Base-by-base conservation (phyloP, 2,329 filamentous ascomycete genomes). In the Neofusicoccum sp. region DNA sequence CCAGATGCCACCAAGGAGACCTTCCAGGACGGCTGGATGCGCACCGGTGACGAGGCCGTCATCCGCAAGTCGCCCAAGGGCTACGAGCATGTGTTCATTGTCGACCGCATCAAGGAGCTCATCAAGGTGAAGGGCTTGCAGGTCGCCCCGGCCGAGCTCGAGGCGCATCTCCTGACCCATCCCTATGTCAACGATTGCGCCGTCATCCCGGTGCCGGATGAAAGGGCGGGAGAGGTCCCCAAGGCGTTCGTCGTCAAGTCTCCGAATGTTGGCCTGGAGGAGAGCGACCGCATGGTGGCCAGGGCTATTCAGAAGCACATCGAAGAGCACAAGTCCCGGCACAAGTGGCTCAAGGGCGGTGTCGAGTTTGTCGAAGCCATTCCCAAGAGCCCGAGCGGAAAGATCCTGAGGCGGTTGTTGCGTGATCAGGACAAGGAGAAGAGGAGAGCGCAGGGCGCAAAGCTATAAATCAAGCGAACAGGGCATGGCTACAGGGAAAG, bases 91-190 rank as follows among this genome's bases (percentile, higher is more conserved):
- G 74, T 97, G 54, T 89, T 92, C 73, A 89, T 97, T 64, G 89
- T 93, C 1, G 93, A 97, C 73, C 87, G 93, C 4, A 89, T 90
- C 70, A 91, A 90, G 78, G 87, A 92, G 71, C 79, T 92, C 58
- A 92, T 92, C 77, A 92, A 92, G 74, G 89, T 91, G 71, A 91
- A 91, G 81, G 92, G 91, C 63, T 81, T 89, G 64, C 91, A 95
- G 86, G 91, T 95, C 28, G 90, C 91, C 0, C 91, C 91, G 0
- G 91, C 91, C 1, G 91, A 95, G 73, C 85, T 96, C 1, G 91
- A 96, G 77, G 89, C 90, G 1, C 89, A 92, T 70, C 81, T 96
- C 4, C 85, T 96, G 12, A 84, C 87, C 0, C 91, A 94, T 73
- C 86, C 88, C 0, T 82, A 83, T 9, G 91, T 95, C n/a, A 85